These are phyloP conservation scores for Coemansia sp. DNA, from an alignment of 192 early-diverging fungal species.

Conservation along the genomic window DNA sequence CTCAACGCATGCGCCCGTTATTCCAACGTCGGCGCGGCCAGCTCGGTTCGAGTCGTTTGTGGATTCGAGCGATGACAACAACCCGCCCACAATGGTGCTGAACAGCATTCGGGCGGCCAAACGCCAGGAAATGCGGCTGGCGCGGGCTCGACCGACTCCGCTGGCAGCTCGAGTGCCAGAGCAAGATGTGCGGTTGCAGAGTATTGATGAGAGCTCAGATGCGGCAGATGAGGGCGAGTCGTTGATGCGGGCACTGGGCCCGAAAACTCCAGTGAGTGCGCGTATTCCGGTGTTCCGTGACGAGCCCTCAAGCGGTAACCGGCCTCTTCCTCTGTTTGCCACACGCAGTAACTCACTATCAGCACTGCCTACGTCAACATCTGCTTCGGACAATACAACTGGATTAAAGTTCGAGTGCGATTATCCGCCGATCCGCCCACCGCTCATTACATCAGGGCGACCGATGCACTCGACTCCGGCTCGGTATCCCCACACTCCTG, in stretches of 20 bases:
- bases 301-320: background rate
- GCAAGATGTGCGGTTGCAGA: conserved; percentile 6
- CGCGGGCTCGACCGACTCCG: conserved; percentile 25
- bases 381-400: too few species aligned
- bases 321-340: conserved; percentile 20
- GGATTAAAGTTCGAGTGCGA: conserved; percentile 10
- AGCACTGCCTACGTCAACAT: too few species aligned
- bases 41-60: conserved; percentile 10
- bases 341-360: too few species aligned
- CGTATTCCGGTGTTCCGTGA: conserved; percentile 29
- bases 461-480: conserved; percentile 19
- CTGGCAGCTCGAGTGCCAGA: conserved; percentile 14
- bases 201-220: conserved; percentile 21
- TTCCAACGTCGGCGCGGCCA: conserved; percentile 27
- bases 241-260: background rate
- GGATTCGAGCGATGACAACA: conserved; percentile 25
- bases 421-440: conserved; percentile 7
- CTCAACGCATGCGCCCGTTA: conserved; percentile 6
- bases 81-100: conserved; percentile 38
- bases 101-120: conserved; percentile 30
- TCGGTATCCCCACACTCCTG: conserved; percentile 26
- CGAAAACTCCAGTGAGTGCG: conserved; percentile 13
- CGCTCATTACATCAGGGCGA: background rate
- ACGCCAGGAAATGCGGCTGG: conserved; percentile 19
- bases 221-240: conserved; percentile 4